Evolutionary conservation across 352 stramenopile species (phyloP).

Genomic region (Phytophthora ohioensis): DNA sequence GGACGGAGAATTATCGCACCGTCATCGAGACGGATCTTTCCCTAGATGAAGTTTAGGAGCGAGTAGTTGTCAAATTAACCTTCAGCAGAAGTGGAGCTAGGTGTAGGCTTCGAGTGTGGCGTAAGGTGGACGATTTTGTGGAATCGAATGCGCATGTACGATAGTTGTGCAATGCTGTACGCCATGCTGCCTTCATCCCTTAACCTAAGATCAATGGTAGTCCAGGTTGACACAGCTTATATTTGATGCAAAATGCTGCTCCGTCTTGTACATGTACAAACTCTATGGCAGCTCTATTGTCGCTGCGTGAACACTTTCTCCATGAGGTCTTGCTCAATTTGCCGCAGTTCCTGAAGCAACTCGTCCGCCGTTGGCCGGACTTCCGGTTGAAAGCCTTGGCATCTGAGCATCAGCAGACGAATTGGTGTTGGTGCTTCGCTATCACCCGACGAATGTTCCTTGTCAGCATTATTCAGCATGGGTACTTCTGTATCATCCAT

Average conservation of each 20-base stretch:
- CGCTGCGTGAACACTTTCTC: slow-evolving; percentile 19
- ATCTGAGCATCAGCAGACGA: slow-evolving; percentile 51
- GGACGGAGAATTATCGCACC: slow-evolving; percentile 73
- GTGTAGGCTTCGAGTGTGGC: slow-evolving; percentile 11
- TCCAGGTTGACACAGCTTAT: slow-evolving; percentile 18
- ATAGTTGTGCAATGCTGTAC: slow-evolving; percentile 13
- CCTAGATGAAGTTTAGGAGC: slow-evolving; percentile 41
- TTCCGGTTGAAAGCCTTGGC: slow-evolving; percentile 55
- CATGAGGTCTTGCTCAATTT: slow-evolving; percentile 37
- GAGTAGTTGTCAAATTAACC: slow-evolving; percentile 39
- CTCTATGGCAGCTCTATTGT: neutral
- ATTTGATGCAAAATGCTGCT: slow-evolving; percentile 5
- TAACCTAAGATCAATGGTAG: slow-evolving; percentile 32
- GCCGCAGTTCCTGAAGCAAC: slow-evolving; percentile 39
- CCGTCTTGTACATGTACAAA: neutral
- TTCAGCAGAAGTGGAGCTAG: slow-evolving; percentile 12
- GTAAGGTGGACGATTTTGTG: slow-evolving; percentile 33
- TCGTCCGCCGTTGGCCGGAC: slow-evolving; percentile 49
- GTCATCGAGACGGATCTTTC: slow-evolving; percentile 59
- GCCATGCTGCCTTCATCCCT: neutral
- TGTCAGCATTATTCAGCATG: slow-evolving; percentile 43
- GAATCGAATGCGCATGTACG: slow-evolving; percentile 29
- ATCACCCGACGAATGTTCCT: slow-evolving; percentile 20
- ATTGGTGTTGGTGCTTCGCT: slow-evolving; percentile 39
- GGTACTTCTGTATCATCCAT: slow-evolving; percentile 56